Evolutionary conservation across 257 asterid species (phyloP), one percentile per base, ranked within the genome.

Genomic region (Haberlea rhodopensis): DNA sequence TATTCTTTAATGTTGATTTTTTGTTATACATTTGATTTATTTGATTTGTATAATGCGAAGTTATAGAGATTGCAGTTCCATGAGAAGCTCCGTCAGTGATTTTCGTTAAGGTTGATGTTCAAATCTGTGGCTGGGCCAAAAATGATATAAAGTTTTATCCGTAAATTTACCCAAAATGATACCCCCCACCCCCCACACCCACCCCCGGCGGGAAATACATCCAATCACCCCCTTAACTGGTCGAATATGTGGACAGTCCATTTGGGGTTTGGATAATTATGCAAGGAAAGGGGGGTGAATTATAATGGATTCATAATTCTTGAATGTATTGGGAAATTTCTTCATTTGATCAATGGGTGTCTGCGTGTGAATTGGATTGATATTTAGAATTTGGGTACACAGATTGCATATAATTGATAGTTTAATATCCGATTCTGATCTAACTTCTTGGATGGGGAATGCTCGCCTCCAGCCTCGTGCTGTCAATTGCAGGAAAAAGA

Each of bases 401-500:
- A n/a, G n/a, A n/a, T n/a, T 29, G 31, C 49, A 3, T 21, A 4
- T 22, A 1, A 37, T 58, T n/a, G n/a, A 58, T 22, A 8, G 28
- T 40, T 8, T 1, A 8, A 21, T 7, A 18, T 28, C 28, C 22
- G 8, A 57, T 1, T 24, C 5, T 10, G 20, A 9, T 27, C n/a
- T n/a, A 8, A 27, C 29, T 20, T 48, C 32, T 16, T 8, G 18
- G 49, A 63, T 2, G 51, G 10, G 15, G 10, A 79, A 79, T 68
- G 82, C 84, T 15, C 80, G 81, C 24, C 16, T 79, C 57, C 82
- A 79, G 20, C 82, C 87, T 15, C 76, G 79, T 31, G 84, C 87
- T 19, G 82, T 79, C 37, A 76, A 79, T 76, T 79, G 87, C 73
- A 66, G 87, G 70, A 79, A 81, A 16, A 81, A 81, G 79, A 81